Evolutionary conservation across 345 rosid genomes (phyloP), one percentile per base, ranked within the genome.

Genomic region (Lepidium aucheri): DNA sequence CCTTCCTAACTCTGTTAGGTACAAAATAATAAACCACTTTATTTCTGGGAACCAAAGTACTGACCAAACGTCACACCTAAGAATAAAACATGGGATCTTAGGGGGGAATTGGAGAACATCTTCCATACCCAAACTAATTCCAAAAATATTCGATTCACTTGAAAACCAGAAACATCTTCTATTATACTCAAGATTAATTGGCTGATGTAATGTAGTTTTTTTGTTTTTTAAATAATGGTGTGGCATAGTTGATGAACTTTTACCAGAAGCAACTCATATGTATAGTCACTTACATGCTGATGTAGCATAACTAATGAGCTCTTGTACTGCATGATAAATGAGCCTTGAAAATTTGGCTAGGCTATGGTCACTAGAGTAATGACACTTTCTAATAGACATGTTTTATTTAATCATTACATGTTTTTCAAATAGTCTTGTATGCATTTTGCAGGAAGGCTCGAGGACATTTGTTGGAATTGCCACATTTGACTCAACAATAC

Each of bases 391-490:
- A 6, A 34, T 49, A 33, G 17, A 62, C 13, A 41, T 41, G 16
- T 12, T 42, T 65, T 18, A 30, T 30, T 17, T 17, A 33, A 44
- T 35, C 58, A n/a, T 38, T 45, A 13, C 12, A 9, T 28, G 33
- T 47, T 53, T 28, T 52, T 65, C 46, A 42, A 40, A 33, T 60
- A 67, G 8, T 16, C 43, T 4, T 66, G 42, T 43, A 44, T 60
- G 17, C 44, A 58, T 68, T 62, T 78, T 81, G 66, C 90, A 95
- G 99, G 99, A 95, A 86, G 97, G 97, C 68, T 93, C 87, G 26
- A 86, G 90, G 77, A 95, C 99, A 46, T 81, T 87, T 85, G 97
- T 91, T 38, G 99, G 99, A 75, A 80, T 95, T 73, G 99, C 97
- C 45, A 95, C 99, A 53, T 91, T 87, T 80, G 99, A 95, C 80